Conservation (phyloP, 257 asterid species). For the Jasminum sambac region DNA sequence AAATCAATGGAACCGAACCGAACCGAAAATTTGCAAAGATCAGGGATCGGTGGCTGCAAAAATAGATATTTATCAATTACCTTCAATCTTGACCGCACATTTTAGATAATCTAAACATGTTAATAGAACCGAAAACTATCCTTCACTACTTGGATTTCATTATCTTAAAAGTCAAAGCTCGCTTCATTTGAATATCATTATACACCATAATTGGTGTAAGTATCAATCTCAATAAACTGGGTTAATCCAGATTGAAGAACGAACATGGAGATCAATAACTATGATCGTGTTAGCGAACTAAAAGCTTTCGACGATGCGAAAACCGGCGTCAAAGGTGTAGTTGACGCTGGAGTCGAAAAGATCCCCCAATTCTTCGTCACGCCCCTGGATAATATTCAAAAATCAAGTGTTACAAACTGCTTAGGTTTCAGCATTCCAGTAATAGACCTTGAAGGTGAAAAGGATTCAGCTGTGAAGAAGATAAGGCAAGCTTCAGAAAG, state of each 20-base stretch:
- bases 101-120: neutral
- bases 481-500: constrained; percentile 47
- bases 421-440: constrained; percentile 42
- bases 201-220: neutral
- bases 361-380: constrained; percentile 48
- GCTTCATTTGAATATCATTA: constrained; percentile 9
- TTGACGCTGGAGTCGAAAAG: constrained; percentile 42
- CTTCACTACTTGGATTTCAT: neutral
- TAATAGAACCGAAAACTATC: neutral
- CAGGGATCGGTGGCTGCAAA: neutral
- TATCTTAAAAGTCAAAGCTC: constrained; percentile 17
- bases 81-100: neutral
- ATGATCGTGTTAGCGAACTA: constrained; percentile 41
- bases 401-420: neutral
- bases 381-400: constrained; percentile 24
- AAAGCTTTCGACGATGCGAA: constrained; percentile 60
- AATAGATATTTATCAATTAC: neutral
- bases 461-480: constrained; percentile 32
- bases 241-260: neutral
- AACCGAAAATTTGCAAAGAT: neutral
- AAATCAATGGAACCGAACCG: too few species aligned
- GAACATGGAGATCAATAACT: constrained; percentile 22
- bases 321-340: constrained; percentile 69
- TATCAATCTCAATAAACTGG: neutral
- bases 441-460: constrained; percentile 45